Evolutionary conservation across 768 basidiomycete genomes (phyloP).

Genomic region (Pulveroboletus sp.): DNA sequence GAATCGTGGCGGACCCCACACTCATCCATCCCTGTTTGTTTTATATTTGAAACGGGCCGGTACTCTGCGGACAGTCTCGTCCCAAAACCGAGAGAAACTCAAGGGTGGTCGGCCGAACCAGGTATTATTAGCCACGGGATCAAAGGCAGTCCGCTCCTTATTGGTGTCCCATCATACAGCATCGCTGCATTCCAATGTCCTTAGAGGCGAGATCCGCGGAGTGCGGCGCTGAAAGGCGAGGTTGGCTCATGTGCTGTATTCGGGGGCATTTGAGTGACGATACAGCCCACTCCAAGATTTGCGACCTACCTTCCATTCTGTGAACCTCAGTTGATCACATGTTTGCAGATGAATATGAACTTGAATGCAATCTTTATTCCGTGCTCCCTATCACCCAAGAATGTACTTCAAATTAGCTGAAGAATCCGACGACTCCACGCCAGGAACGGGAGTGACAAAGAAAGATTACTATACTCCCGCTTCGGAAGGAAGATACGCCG

Average conservation of each 20-base stretch:
- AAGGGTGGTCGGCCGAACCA: background rate
- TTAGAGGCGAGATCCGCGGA: slow-evolving; percentile 20
- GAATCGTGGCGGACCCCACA: background rate
- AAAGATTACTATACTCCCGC: slow-evolving; percentile 2
- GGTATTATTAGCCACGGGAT: slow-evolving; percentile 13
- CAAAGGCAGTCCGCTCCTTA: slow-evolving; percentile 10
- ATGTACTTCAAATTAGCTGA: slow-evolving; percentile 10
- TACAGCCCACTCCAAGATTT: slow-evolving; percentile 1
- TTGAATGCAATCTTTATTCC: background rate
- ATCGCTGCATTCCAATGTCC: slow-evolving; percentile 5
- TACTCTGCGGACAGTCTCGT: too few relatives aligned
- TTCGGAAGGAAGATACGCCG: slow-evolving; percentile 18
- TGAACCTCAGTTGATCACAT: slow-evolving; percentile 8
- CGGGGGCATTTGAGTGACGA: slow-evolving; percentile 3
- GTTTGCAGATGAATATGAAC: background rate
- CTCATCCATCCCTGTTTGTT: slow-evolving; percentile 5
- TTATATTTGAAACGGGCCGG: slow-evolving; percentile 1
- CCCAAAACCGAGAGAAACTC: background rate
- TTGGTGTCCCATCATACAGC: slow-evolving; percentile 10
- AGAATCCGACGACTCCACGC: background rate
- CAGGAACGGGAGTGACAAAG: slow-evolving; percentile 5
- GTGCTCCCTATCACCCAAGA: slow-evolving; percentile 4
- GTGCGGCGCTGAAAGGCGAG: background rate
- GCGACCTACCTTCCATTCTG: slow-evolving; percentile 15
- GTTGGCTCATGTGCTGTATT: slow-evolving; percentile 9